These are phyloP conservation scores for Pisolithus microcarpus DNA, from an alignment of 768 basidiomycete species.

Conservation along the genomic window DNA sequence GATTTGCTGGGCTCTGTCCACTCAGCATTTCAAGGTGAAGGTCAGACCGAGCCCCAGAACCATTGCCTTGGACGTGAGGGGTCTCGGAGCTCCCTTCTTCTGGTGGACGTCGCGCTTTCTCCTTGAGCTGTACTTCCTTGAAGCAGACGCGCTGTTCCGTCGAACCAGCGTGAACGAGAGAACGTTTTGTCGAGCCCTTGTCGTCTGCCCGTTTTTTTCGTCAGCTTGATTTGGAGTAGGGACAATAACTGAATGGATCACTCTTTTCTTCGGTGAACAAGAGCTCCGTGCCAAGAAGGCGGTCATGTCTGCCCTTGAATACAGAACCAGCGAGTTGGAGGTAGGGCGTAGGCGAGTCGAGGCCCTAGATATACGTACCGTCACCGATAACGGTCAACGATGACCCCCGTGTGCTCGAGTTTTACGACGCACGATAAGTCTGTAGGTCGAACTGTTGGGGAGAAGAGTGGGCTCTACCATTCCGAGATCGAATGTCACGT, in stretches of 20 bases:
- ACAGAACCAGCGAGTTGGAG: slow-evolving; percentile 72
- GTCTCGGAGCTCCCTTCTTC: slow-evolving; percentile 1
- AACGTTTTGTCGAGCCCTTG: slow-evolving; percentile 41
- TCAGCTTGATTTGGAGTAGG: background rate
- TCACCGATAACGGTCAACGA: background rate
- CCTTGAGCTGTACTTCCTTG: slow-evolving; percentile 55
- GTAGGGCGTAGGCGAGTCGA: slow-evolving; percentile 72
- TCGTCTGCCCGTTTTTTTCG: slow-evolving; percentile 29
- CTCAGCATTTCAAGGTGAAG: slow-evolving; percentile 1
- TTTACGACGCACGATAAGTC: slow-evolving; percentile 57
- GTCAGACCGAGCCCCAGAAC: background rate
- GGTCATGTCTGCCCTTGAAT: slow-evolving; percentile 61
- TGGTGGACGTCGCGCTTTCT: slow-evolving; percentile 28
- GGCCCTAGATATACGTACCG: slow-evolving; percentile 38
- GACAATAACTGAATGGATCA: slow-evolving; percentile 15
- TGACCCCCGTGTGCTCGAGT: background rate
- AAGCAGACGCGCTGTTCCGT: slow-evolving; percentile 69
- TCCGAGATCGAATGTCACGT: slow-evolving; percentile 72
- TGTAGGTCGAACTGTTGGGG: slow-evolving; percentile 61
- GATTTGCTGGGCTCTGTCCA: background rate
- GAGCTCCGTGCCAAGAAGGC: slow-evolving; percentile 68
- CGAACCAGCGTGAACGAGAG: slow-evolving; percentile 49
- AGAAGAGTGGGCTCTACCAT: slow-evolving; percentile 65
- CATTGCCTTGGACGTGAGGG: background rate
- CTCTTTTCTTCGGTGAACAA: slow-evolving; percentile 67